These are phyloP conservation scores for Teratosphaeria gauchensis DNA, from an alignment of 2,329 filamentous ascomycete species.

Conservation along the genomic window DNA sequence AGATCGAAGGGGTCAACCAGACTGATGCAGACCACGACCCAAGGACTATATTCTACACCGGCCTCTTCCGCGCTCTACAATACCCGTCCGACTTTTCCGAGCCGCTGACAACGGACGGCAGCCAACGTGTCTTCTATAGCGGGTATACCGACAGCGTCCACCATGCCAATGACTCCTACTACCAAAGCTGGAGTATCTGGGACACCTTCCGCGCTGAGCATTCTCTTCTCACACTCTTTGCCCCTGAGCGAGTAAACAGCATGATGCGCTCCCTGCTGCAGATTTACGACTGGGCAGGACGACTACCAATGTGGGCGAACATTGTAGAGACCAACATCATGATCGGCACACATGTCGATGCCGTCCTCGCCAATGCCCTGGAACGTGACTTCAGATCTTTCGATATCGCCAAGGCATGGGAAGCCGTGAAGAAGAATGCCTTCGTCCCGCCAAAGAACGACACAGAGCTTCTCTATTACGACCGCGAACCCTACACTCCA, in stretches of 20 bases:
- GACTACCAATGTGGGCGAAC: conserved; percentile 42
- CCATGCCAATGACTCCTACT: conserved; percentile 35
- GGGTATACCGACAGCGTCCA: conserved; percentile 40
- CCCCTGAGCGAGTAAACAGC: conserved; percentile 36
- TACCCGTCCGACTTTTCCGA: conserved; percentile 42
- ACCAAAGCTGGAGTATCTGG: conserved; percentile 44
- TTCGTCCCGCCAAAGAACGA: conserved; percentile 37
- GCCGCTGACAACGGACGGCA: conserved; percentile 21
- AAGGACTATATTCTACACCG: conserved; percentile 39
- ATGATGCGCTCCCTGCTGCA: conserved; percentile 40
- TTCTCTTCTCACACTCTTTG: conserved; percentile 37
- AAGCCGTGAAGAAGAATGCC: conserved; percentile 36
- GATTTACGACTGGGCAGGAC: conserved; percentile 39
- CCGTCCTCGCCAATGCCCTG: conserved; percentile 39
- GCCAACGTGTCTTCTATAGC: conserved; percentile 32
- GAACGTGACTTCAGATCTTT: conserved; percentile 35
- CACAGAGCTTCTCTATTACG: conserved; percentile 37
- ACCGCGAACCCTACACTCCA: conserved; percentile 37
- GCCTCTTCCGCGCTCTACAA: conserved; percentile 38
- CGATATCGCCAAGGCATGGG: conserved; percentile 35
- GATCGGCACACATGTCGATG: conserved; percentile 42
- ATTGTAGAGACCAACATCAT: conserved; percentile 43
- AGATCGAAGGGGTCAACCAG: conserved; percentile 34
- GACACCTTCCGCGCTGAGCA: conserved; percentile 42
- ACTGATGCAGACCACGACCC: conserved; percentile 34